Conservation (phyloP, 768 basidiomycete genomes). For the Lentinula aciculospora region DNA sequence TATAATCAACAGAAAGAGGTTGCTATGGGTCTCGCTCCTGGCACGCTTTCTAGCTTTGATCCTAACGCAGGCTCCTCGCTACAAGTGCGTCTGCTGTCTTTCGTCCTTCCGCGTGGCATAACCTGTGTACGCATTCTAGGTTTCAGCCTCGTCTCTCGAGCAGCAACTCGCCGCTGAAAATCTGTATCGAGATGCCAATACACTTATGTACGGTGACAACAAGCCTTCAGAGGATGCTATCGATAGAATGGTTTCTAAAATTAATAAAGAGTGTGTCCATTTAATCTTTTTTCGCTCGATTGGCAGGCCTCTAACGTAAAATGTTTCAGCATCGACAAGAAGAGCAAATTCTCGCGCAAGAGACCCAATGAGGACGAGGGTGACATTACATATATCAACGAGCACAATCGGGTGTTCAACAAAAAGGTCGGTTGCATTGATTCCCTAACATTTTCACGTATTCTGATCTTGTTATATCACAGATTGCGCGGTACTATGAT, state of each 20-base stretch:
- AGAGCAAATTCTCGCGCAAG: conserved; percentile 86
- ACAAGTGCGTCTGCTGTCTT: conserved; percentile 24
- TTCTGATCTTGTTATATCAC: background rate
- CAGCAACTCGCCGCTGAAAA: conserved; percentile 72
- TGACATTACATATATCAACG: conserved; percentile 99
- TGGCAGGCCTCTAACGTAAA: conserved; percentile 4
- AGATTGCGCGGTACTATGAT: conserved; percentile 48
- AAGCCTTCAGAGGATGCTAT: conserved; percentile 95
- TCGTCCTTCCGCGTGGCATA: conserved; percentile 3
- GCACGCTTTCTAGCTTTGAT: conserved; percentile 62
- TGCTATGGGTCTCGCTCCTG: conserved; percentile 68
- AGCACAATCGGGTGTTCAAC: conserved; percentile 96
- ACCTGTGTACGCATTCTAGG: conserved; percentile 23
- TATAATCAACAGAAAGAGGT: conserved; percentile 91
- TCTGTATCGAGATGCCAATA: conserved; percentile 92
- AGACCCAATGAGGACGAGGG: conserved; percentile 85
- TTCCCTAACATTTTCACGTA: background rate
- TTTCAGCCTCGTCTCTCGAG: conserved; percentile 50
- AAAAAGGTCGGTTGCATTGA: conserved; percentile 65
- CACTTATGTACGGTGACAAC: conserved; percentile 88
- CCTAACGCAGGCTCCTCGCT: conserved; percentile 34
- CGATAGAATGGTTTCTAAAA: conserved; percentile 84
- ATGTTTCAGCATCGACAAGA: conserved; percentile 72
- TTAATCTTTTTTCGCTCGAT: background rate
- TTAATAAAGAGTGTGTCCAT: conserved; percentile 83